Base-by-base conservation (phyloP, 2,329 filamentous ascomycete genomes). In the Sporothrix globosa region DNA sequence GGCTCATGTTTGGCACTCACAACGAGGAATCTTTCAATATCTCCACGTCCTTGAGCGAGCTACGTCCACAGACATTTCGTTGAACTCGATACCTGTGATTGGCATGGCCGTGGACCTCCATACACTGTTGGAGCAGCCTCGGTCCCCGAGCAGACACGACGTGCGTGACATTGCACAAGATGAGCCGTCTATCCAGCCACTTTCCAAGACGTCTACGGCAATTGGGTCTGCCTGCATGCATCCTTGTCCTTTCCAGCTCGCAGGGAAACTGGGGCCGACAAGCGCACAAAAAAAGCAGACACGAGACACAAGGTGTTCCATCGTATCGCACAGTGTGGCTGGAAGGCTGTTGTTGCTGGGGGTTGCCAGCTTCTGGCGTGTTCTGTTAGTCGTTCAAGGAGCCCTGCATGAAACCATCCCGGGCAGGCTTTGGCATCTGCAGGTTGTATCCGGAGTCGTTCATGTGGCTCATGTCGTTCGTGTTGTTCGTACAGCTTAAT, bases 371-470 rank as follows among this genome's bases (percentile, higher is more conserved):
- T 24, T 21, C 11, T 46, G 9, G 5, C 41, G 13, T 27, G 39
- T 63, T 19, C 34, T 24, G 13, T 41, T 14, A 10, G 54, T 54
- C 52, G 19, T n/a, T 17, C 17, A 21, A 58, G 34, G 44, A 14
- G 39, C n/a, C 58, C 39, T 27, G 58, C 21, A 39, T 63, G 39
- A 21, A 63, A 27, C 58, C 39, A 13, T 17, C 58, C 30, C 41
- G 10, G 56, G 58, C 39, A 3, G 27, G 11, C 56, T 63, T 27
- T 63, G 58, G 58, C 58, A 39, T 46, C 13, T 14, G 58, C 39
- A 21, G 39, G 27, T 61, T 65, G 61, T 50, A 24, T n/a, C 24
- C 44, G 61, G 11, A 21, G 46, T 65, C 46, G 61, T 65, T 65
- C 24, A 7, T 65, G 56, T 24, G 14, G 60, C 34, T 5, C n/a